Conservation (phyloP, 352 stramenopile species). For the Phytophthora nicotianae region DNA sequence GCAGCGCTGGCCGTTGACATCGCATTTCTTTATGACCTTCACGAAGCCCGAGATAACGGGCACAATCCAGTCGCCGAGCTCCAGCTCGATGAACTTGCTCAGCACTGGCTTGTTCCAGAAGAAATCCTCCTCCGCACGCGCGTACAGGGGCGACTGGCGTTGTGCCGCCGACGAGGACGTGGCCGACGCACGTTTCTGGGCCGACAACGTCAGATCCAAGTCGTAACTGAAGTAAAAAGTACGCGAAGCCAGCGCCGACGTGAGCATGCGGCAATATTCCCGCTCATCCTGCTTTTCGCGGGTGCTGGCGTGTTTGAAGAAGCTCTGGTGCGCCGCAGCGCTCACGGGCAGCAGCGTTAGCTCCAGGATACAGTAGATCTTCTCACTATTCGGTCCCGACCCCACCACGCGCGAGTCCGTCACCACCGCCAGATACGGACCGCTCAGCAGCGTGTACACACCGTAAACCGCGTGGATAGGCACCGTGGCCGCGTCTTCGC, state of each 20-base stretch:
- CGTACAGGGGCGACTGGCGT: constrained; percentile 35
- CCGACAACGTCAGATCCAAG: constrained; percentile 77
- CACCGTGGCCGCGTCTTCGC: constrained; percentile 56
- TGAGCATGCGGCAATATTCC: constrained; percentile 69
- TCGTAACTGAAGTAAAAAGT: constrained; percentile 81
- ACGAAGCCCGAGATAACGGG: constrained; percentile 83
- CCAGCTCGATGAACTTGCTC: constrained; percentile 52
- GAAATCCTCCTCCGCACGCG: constrained; percentile 88
- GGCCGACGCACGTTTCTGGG: constrained; percentile 58
- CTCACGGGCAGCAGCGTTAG: constrained; percentile 64
- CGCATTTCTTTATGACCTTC: constrained; percentile 56
- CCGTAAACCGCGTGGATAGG: constrained; percentile 78
- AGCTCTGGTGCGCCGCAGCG: constrained; percentile 55
- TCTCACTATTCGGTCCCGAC: constrained; percentile 58
- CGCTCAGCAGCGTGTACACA: constrained; percentile 70
- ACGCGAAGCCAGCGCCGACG: constrained; percentile 45
- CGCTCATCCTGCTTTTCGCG: constrained; percentile 64
- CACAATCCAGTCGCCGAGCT: constrained; percentile 76
- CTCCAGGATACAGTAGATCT: constrained; percentile 64
- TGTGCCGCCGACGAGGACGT: constrained; percentile 28
- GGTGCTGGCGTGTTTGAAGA: constrained; percentile 50
- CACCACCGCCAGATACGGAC: constrained; percentile 73
- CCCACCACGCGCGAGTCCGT: constrained; percentile 69
- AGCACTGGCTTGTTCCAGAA: constrained; percentile 92
- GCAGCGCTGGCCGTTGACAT: constrained; percentile 59